phyloP scores from a whole-genome alignment of 2,329 filamentous ascomycete genomes.

The Trichoderma aggressivum region DNA sequence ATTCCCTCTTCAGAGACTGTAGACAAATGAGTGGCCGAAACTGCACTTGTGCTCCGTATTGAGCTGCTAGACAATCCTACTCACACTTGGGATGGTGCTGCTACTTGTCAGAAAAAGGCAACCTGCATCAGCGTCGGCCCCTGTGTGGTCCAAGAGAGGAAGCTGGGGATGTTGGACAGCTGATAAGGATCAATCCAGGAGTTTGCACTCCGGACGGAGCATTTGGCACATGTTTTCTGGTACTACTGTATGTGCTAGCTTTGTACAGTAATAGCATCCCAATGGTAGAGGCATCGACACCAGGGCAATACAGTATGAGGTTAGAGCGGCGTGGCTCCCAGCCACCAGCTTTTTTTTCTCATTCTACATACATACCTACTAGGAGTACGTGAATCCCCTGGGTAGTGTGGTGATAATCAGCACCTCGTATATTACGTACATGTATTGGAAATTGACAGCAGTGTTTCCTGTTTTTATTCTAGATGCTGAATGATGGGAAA shows the following conservation, averaged over 20 bases:
- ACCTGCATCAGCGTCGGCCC: not conserved
- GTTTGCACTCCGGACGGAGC: not conserved
- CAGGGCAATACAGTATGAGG: not conserved
- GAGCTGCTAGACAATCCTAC: not conserved
- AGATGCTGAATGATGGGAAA: not conserved
- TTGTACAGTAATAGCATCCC: too few relatives aligned
- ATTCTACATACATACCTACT: too few relatives aligned
- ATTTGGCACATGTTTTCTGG: not conserved
- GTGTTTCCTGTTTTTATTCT: not conserved
- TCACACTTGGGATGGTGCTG: not conserved
- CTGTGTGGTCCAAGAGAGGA: not conserved
- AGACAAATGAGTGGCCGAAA: not conserved
- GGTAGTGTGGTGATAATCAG: not conserved
- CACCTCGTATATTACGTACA: not conserved
- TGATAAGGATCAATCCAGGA: not conserved
- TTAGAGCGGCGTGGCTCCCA: conserved; percentile 1
- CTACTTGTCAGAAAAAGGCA: conserved; percentile 9
- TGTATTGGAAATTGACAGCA: not conserved
- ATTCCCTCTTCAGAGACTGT: not conserved
- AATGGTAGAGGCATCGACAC: not conserved
- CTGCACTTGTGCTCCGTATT: not conserved
- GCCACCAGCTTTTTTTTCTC: not conserved
- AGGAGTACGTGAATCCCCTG: not conserved
- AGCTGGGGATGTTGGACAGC: not conserved
- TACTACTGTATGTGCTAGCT: not conserved